These are phyloP conservation scores for Malus orientalis DNA, from an alignment of 306 rosid genomes.

Conservation along the genomic window DNA sequence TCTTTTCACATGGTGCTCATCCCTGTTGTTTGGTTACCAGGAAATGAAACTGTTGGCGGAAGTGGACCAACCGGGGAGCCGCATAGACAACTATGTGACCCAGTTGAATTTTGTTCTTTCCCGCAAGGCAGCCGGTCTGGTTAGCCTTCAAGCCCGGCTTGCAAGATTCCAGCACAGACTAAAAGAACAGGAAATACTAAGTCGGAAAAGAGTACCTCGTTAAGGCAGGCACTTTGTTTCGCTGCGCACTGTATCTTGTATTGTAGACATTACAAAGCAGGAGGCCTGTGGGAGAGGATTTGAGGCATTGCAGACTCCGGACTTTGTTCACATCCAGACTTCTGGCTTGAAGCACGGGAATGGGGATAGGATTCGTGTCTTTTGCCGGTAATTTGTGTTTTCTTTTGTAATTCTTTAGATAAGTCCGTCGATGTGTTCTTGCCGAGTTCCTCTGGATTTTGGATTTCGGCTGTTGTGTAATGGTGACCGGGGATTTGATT, in stretches of 20 bases:
- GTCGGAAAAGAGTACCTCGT: conserved; percentile 84
- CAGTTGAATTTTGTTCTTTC: conserved; percentile 86
- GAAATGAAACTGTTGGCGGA: conserved; percentile 96
- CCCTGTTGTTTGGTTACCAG: conserved; percentile 28
- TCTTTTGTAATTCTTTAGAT: conserved; percentile 6
- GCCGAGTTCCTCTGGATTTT: conserved; percentile 25
- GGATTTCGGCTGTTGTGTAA: conserved; percentile 16
- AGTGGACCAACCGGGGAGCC: conserved; percentile 97
- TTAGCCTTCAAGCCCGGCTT: conserved; percentile 87
- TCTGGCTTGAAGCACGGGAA: conserved; percentile 10
- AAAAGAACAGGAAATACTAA: conserved; percentile 85
- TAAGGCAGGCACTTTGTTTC: conserved; percentile 24
- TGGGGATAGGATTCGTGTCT: neutral
- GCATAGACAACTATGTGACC: conserved; percentile 74
- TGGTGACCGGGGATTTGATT: conserved; percentile 5
- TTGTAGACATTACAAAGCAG: conserved; percentile 12
- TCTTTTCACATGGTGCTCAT: conserved; percentile 5
- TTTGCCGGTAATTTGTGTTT: neutral
- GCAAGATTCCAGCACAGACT: conserved; percentile 92
- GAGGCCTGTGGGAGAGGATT: neutral
- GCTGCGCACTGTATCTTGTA: conserved; percentile 14
- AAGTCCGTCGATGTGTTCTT: conserved; percentile 15
- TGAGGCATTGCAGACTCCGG: neutral
- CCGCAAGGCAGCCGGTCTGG: conserved; percentile 89
- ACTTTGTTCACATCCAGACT: conserved; percentile 16